Percentiles rank a stretch among this genome's conserved stretches.
Evolutionary conservation across 1,284 basidiomycete genomes (phyloP).

Genomic region (Ustilago nuda): DNA sequence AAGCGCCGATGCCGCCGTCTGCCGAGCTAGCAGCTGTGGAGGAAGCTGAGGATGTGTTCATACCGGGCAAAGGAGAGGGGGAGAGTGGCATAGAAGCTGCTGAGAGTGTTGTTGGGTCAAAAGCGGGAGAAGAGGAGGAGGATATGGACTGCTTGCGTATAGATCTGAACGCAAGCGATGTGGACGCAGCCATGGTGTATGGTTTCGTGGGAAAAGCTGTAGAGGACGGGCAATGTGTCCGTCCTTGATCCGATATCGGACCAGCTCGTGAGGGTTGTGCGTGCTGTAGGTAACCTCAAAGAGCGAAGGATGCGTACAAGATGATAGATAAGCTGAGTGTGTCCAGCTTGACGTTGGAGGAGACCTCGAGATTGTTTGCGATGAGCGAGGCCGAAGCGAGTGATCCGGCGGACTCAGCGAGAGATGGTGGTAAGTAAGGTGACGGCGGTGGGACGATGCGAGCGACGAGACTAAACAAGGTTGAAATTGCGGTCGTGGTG

Average conservation of each 20-base stretch:
- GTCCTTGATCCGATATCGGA: slow-evolving; percentile 9
- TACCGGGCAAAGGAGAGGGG: slow-evolving; percentile 33
- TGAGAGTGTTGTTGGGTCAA: slow-evolving; percentile 36
- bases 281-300: not conserved
- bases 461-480: slow-evolving; percentile 8
- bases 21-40: slow-evolving; percentile 37
- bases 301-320: not conserved
- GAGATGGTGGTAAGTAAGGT: not conserved
- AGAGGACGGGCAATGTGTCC: slow-evolving; percentile 6
- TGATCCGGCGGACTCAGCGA: slow-evolving; percentile 12
- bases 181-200: slow-evolving; percentile 41
- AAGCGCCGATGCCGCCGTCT: slow-evolving; percentile 59
- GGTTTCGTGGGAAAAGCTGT: not conserved
- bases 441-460: slow-evolving; percentile 17
- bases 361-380: slow-evolving; percentile 3
- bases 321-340: not conserved
- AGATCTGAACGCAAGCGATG: slow-evolving; percentile 46
- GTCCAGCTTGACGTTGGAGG: not conserved
- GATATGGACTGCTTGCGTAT: slow-evolving; percentile 51
- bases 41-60: slow-evolving; percentile 23
- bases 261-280: slow-evolving; percentile 8
- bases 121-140: slow-evolving; percentile 30
- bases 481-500: not conserved
- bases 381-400: not conserved
- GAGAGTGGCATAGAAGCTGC: slow-evolving; percentile 38